Conservation (phyloP, 768 basidiomycete genomes). For the Phanerochaete carnosa region DNA sequence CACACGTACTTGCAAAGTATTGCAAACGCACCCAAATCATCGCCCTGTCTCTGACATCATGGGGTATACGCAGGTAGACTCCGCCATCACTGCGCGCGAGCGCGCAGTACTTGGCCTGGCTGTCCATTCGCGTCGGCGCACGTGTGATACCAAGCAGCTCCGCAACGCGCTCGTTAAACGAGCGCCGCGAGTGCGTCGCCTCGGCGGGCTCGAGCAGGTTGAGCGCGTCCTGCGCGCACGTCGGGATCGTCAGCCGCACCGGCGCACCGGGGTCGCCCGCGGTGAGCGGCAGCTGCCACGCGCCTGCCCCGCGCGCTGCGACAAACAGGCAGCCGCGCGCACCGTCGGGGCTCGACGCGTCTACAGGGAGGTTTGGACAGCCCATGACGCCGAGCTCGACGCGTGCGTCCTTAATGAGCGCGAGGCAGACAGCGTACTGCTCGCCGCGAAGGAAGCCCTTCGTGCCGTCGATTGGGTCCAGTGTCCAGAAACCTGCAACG, state of each 20-base stretch:
- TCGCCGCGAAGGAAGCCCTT: slow-evolving; percentile 91
- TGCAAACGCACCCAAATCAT: slow-evolving; percentile 94
- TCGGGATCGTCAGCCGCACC: slow-evolving; percentile 50
- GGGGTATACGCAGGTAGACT: slow-evolving; percentile 78
- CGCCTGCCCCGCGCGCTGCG: slow-evolving; percentile 84
- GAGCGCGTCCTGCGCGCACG: slow-evolving; percentile 44
- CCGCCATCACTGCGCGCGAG: slow-evolving; percentile 85
- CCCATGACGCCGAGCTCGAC: slow-evolving; percentile 86
- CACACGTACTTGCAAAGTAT: neutral
- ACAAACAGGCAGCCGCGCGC: slow-evolving; percentile 80
- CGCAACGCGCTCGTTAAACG: slow-evolving; percentile 75
- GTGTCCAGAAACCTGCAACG: slow-evolving; percentile 75
- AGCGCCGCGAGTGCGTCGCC: slow-evolving; percentile 86
- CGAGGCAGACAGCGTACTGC: slow-evolving; percentile 91
- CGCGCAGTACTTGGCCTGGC: slow-evolving; percentile 92
- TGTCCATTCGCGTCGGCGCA: slow-evolving; percentile 85
- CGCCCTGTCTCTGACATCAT: slow-evolving; percentile 75
- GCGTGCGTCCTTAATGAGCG: slow-evolving; percentile 73
- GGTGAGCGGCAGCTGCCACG: slow-evolving; percentile 63
- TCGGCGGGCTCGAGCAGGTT: slow-evolving; percentile 91
- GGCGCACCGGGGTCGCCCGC: slow-evolving; percentile 44
- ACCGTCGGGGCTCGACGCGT: slow-evolving; percentile 48
- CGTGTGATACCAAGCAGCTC: slow-evolving; percentile 61
- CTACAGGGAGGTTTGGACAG: slow-evolving; percentile 84
- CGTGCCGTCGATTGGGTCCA: slow-evolving; percentile 91